A percentile compares a stretch with the other conserved stretches of the same genome.
Conservation (phyloP, 257 asterid species). For the Nicotiana tomentosiformis region DNA sequence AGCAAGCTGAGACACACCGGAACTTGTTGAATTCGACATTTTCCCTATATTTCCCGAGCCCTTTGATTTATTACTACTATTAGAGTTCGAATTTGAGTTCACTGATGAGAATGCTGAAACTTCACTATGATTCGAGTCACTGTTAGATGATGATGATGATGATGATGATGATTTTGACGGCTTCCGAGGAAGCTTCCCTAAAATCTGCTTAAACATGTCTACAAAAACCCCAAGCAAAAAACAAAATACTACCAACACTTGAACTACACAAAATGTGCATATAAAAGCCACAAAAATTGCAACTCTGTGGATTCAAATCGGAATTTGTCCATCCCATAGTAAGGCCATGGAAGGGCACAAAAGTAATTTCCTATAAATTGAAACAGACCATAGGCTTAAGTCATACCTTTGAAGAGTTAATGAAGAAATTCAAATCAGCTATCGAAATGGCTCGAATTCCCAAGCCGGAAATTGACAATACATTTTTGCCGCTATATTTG, state of each 20-base stretch:
- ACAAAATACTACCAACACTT: background rate
- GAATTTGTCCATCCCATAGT: background rate
- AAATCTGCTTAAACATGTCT: constrained; percentile 20
- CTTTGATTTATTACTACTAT: constrained; percentile 4
- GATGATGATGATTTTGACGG: constrained; percentile 11
- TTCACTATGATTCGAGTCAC: background rate
- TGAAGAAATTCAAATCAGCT: background rate
- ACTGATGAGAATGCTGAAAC: constrained; percentile 6
- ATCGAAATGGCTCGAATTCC: background rate
- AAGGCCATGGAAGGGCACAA: background rate
- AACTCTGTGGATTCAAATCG: background rate
- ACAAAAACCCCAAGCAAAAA: background rate
- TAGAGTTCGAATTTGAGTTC: constrained; percentile 5
- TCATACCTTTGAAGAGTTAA: background rate
- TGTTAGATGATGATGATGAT: background rate
- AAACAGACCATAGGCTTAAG: background rate
- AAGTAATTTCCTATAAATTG: background rate
- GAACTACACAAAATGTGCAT: background rate
- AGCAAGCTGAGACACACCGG: constrained; percentile 14
- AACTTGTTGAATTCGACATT: constrained; percentile 9
- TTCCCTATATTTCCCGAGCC: constrained; percentile 1
- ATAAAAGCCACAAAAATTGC: background rate
- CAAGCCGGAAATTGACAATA: background rate
- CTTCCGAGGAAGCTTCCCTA: constrained; percentile 26
- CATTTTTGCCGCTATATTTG: background rate